Evolutionary conservation across 495 filamentous ascomycete species (phyloP).

Genomic region (Aspergillus bertholletiae): DNA sequence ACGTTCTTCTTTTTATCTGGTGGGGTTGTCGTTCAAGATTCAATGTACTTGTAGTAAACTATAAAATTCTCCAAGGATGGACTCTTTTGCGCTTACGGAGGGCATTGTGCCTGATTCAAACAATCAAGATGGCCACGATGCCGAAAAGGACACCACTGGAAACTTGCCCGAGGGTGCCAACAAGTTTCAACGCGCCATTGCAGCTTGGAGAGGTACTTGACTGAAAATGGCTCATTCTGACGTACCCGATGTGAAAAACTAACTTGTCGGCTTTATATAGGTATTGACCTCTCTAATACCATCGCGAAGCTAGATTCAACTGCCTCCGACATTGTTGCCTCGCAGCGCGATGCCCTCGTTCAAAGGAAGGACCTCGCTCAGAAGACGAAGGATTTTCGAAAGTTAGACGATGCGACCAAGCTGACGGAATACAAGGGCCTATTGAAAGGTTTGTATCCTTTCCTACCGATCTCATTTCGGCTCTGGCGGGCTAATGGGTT

Average conservation of each 20-base stretch:
- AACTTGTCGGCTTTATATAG: constrained; percentile 42
- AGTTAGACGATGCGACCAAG: constrained; percentile 88
- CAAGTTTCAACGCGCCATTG: constrained; percentile 93
- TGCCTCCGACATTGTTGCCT: constrained; percentile 86
- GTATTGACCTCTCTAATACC: constrained; percentile 82
- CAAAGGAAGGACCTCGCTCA: constrained; percentile 96
- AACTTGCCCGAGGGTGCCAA: constrained; percentile 60
- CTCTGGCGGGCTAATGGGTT: not conserved
- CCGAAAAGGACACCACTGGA: constrained; percentile 19
- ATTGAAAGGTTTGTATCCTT: constrained; percentile 63
- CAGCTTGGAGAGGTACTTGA: constrained; percentile 85
- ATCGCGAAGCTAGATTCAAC: constrained; percentile 86
- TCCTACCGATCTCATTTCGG: not conserved
- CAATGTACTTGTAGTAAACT: not conserved
- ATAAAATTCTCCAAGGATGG: constrained; percentile 28
- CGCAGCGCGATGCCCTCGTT: constrained; percentile 86
- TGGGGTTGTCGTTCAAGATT: not conserved
- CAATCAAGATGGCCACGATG: constrained; percentile 26
- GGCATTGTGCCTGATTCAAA: constrained; percentile 33
- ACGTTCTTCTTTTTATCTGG: constrained; percentile 13
- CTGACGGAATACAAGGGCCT: constrained; percentile 82
- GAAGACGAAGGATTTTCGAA: constrained; percentile 97
- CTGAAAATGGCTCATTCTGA: not conserved
- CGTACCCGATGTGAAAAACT: constrained; percentile 13
- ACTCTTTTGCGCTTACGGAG: constrained; percentile 44